These are phyloP conservation scores for Cinnamomum micranthum DNA, from an alignment of 164 flowering plant species.

Conservation along the genomic window DNA sequence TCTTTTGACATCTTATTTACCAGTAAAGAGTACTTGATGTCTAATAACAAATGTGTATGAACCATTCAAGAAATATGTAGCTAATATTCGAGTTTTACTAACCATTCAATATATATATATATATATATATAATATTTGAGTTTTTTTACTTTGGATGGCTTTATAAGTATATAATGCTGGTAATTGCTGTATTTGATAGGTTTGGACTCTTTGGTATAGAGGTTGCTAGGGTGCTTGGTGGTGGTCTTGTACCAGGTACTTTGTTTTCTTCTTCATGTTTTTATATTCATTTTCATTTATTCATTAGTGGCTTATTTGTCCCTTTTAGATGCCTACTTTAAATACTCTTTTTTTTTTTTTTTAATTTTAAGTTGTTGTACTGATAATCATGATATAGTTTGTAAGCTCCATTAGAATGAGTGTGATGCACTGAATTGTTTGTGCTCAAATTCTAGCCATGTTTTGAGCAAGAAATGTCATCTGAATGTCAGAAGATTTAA, in stretches of 20 bases:
- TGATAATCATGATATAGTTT: neutral
- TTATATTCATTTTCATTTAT: no score
- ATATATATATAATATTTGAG: no score
- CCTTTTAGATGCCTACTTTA: neutral
- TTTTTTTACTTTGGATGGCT: neutral
- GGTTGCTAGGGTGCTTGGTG: slow-evolving; percentile 92
- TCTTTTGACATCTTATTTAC: no score
- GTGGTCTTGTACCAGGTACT: slow-evolving; percentile 95
- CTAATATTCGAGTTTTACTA: no score
- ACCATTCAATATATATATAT: no score
- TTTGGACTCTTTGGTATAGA: slow-evolving; percentile 78
- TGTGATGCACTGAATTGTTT: neutral
- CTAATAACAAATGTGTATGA: no score
- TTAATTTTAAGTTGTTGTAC: neutral
- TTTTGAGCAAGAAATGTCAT: neutral
- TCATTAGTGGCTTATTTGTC: no score
- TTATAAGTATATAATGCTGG: neutral
- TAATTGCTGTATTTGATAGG: slow-evolving; percentile 34
- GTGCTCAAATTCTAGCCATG: neutral
- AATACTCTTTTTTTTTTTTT: neutral
- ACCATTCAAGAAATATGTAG: no score
- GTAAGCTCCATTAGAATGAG: neutral
- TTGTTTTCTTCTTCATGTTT: no score
- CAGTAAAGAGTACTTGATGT: no score
- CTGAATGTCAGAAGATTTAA: no score